Base-by-base conservation (phyloP, 202 grass and related monocot species). In the Carex arenaria region DNA sequence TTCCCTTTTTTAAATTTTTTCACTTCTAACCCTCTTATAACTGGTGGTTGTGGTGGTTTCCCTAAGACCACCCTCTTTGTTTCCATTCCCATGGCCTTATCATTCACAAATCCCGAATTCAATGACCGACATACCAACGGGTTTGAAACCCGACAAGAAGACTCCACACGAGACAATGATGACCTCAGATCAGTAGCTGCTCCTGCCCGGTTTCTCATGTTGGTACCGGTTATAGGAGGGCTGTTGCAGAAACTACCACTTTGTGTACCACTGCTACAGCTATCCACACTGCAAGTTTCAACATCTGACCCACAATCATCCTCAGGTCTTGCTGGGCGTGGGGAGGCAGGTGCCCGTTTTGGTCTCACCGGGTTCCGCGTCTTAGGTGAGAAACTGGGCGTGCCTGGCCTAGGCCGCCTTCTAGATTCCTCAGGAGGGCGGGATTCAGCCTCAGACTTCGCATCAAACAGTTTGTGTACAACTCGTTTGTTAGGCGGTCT, bases 381-480 rank as follows among this genome's bases (percentile, higher is more conserved):
- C 42, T 64, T 18, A 59, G 56, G 34, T 4, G 78, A 82, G 6
- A 22, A 18, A 23, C 75, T 81, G 20, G 88, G 88, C 4, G 84
- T 90, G 22, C 74, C 84, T 10, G 73, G 79, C 53, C 88, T 79
- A 4, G 73, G 81, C 26, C 65, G 67, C 73, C 45, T 69, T 83
- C 63, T 43, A 69, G 59, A 26, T 0, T 73, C 54, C 30, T 79
- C 30, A 15, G 79, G 54, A 40, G 73, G 79, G 1, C 74, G 54
- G 15, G 60, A 80, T 59, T 32, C 52, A 18, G 73, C 61, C 59
- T 72, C 83, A 79, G 80, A 26, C 59, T 67, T 93, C 65, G 95
- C 96, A 5, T 81, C 86, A 72, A 98, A 95, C 70, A 95, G 85
- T 66, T 91, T 89, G 67, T 90, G 89, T 0, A 93, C 91, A 53